phyloP scores from a whole-genome alignment of 306 rosid genomes.

The Lathyrus tuberosus region DNA sequence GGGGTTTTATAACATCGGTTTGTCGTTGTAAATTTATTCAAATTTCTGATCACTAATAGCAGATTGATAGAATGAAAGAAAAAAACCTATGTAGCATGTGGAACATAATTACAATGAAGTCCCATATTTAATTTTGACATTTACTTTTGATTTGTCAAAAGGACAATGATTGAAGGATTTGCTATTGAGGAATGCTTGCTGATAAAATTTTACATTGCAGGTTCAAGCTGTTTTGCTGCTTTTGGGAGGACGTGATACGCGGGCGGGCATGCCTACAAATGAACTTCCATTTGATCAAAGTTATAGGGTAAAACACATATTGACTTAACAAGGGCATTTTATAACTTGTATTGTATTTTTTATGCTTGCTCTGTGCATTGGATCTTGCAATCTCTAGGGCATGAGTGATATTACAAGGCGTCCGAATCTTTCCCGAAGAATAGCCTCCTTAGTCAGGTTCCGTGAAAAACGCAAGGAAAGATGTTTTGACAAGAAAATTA shows the following conservation, averaged over 20 bases:
- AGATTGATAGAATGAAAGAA: neutral
- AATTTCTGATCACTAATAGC: conserved; percentile 5
- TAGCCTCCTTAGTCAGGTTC: conserved; percentile 93
- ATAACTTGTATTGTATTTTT: conserved; percentile 40
- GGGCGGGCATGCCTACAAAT: conserved; percentile 56
- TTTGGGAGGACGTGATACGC: conserved; percentile 78
- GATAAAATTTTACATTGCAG: conserved; percentile 51
- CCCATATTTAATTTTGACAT: conserved; percentile 9
- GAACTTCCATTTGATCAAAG: conserved; percentile 63
- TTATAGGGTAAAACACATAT: conserved; percentile 61
- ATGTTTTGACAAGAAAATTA: conserved; percentile 96
- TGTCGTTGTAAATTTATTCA: neutral
- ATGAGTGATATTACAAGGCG: conserved; percentile 63
- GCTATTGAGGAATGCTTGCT: conserved; percentile 37
- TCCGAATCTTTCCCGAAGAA: conserved; percentile 84
- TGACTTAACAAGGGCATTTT: conserved; percentile 34
- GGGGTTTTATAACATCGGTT: too few relatives aligned
- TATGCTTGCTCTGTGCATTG: conserved; percentile 43
- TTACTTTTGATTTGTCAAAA: conserved; percentile 30
- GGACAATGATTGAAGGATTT: conserved; percentile 10
- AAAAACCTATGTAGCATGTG: neutral
- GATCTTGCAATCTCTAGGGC: conserved; percentile 56
- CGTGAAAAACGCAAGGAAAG: conserved; percentile 97
- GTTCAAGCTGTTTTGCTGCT: conserved; percentile 94
- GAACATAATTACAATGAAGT: conserved; percentile 19